These are phyloP conservation scores for Wallacemonas sp. DNA, from an alignment of 208 protist genomes.

Conservation along the genomic window DNA sequence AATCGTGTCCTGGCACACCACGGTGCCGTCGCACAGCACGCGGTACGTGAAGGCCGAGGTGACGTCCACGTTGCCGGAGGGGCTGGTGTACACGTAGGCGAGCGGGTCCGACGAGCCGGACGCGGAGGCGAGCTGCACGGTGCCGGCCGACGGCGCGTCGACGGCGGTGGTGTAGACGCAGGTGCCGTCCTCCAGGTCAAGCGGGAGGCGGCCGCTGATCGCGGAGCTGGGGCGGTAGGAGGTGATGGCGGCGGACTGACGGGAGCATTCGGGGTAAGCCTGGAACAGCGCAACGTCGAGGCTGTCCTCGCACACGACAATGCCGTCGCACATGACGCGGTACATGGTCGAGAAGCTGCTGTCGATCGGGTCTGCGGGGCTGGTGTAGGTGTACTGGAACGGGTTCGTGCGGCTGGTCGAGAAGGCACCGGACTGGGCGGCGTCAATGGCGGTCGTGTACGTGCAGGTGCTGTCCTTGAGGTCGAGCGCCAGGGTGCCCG, in stretches of 20 bases:
- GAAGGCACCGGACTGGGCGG: conserved; percentile 19
- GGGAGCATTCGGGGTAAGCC: conserved; percentile 22
- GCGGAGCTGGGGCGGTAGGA: conserved; percentile 28
- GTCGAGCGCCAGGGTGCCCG: conserved; percentile 32
- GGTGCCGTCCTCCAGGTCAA: conserved; percentile 12
- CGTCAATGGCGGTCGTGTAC: conserved; percentile 28
- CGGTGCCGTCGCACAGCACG: conserved; percentile 22
- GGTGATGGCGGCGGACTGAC: conserved; percentile 21
- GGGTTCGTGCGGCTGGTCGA: conserved; percentile 17
- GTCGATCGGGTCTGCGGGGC: conserved; percentile 23
- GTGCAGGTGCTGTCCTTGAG: conserved; percentile 25
- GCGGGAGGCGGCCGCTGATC: conserved; percentile 10
- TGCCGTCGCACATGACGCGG: conserved; percentile 34
- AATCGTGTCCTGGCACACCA: conserved; percentile 31
- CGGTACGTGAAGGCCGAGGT: conserved; percentile 30
- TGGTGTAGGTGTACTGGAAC: conserved; percentile 28
- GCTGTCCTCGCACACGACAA: conserved; percentile 38
- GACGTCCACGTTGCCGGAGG: conserved; percentile 6
- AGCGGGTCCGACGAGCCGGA: conserved; percentile 25
- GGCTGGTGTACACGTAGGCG: conserved; percentile 45
- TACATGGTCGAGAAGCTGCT: conserved; percentile 28
- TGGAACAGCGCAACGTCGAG: conserved; percentile 23
- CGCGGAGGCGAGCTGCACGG: conserved; percentile 17
- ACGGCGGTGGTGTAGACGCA: conserved; percentile 23
- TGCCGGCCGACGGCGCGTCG: conserved; percentile 31